These are phyloP conservation scores for Dictyostelium intermedium DNA, from an alignment of 78 protist species.

Conservation along the genomic window DNA sequence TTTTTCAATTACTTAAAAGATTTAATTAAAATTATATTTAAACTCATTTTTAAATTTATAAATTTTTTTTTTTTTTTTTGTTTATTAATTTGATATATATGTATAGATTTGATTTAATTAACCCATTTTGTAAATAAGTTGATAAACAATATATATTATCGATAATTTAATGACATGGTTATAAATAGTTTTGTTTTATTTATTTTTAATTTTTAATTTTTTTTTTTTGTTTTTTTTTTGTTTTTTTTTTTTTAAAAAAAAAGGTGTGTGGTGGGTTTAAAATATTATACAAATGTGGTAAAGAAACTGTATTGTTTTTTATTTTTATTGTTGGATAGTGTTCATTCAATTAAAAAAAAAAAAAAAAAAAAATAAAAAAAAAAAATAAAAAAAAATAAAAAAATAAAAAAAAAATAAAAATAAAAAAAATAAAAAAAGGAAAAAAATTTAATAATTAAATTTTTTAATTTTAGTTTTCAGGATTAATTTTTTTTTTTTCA, in stretches of 20 bases:
- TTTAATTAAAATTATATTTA: background rate
- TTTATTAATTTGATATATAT: background rate
- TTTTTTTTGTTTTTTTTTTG: too few species aligned
- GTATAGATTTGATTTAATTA: background rate
- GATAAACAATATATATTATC: background rate
- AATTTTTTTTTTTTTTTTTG: background rate
- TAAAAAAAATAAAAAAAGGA: too few species aligned
- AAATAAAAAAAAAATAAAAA: too few species aligned
- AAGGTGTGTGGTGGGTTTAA: background rate
- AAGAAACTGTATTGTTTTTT: background rate
- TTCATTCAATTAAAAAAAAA: too few species aligned
- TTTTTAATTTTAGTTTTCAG: too few species aligned
- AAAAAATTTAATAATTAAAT: too few species aligned
- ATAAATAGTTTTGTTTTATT: background rate
- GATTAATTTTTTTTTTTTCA: background rate
- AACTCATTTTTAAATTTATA: background rate
- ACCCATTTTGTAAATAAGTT: background rate
- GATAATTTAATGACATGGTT: background rate
- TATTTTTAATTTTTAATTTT: too few species aligned
- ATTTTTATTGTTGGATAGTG: background rate
- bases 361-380: too few species aligned
- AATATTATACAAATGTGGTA: background rate
- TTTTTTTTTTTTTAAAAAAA: too few species aligned
- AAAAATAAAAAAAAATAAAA: too few species aligned
- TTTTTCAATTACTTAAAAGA: background rate